Evolutionary conservation across 768 basidiomycete species (phyloP).

Genomic region (Rickenella mellea): DNA sequence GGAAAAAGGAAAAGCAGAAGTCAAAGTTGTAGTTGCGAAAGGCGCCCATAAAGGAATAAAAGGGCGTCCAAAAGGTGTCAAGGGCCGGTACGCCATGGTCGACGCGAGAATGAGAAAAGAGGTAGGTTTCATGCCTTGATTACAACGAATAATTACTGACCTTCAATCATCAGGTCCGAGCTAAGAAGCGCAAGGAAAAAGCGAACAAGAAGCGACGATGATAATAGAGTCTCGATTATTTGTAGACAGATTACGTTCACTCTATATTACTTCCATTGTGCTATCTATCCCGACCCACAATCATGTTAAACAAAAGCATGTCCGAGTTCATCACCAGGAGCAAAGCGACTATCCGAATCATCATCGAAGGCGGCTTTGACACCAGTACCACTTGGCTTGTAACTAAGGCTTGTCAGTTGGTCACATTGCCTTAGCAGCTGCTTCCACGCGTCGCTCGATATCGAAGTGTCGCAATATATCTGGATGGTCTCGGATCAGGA

Average conservation of each 20-base stretch:
- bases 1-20: slow-evolving; percentile 53
- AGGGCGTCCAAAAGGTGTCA: slow-evolving; percentile 91
- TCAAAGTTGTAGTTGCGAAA: slow-evolving; percentile 87
- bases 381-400: slow-evolving; percentile 3
- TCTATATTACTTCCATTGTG: neutral
- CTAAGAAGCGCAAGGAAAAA: slow-evolving; percentile 73
- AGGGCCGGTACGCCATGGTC: slow-evolving; percentile 92
- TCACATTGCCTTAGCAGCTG: slow-evolving; percentile 35
- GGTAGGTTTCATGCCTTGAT: slow-evolving; percentile 30
- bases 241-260: neutral
- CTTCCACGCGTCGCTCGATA: slow-evolving; percentile 34
- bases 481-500: slow-evolving; percentile 13
- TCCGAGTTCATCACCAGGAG: neutral
- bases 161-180: slow-evolving; percentile 50
- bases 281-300: neutral
- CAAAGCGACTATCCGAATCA: neutral
- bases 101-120: slow-evolving; percentile 92
- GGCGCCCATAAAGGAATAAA: slow-evolving; percentile 83
- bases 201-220: slow-evolving; percentile 52
- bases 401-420: slow-evolving; percentile 25
- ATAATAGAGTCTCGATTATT: slow-evolving; percentile 13
- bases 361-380: neutral
- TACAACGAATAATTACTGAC: slow-evolving; percentile 5
- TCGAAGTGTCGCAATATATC: slow-evolving; percentile 34
- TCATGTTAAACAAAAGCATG: too few species aligned